These are phyloP conservation scores for Ceratocystis eucalypticola DNA, from an alignment of 2,329 filamentous ascomycete species.

Conservation along the genomic window DNA sequence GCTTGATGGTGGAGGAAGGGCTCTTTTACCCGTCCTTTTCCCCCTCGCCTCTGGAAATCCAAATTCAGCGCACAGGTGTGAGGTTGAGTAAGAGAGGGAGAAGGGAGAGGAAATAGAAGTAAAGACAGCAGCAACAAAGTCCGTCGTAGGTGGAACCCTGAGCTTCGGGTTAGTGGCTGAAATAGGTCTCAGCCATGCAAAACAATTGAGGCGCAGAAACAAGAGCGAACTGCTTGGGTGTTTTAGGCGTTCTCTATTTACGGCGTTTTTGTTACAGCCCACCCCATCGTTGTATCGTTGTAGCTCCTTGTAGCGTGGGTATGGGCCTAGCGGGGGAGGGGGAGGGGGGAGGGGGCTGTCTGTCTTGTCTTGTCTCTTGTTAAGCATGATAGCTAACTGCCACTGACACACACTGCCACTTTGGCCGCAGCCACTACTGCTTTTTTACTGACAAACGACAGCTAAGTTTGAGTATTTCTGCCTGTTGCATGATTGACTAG, in stretches of 20 bases:
- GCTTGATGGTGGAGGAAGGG: not conserved
- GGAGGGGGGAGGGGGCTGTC: no score
- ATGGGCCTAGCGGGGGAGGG: no score
- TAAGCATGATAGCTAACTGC: not conserved
- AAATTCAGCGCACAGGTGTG: not conserved
- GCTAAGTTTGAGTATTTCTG: not conserved
- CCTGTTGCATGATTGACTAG: not conserved
- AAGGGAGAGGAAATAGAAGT: not conserved
- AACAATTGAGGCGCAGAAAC: not conserved
- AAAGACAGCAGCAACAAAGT: not conserved
- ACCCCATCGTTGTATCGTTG: not conserved
- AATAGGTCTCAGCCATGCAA: conserved; percentile 2
- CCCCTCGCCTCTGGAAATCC: not conserved
- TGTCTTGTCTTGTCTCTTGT: not conserved
- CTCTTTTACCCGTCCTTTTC: not conserved
- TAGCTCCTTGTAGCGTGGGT: no score
- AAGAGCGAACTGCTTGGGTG: conserved; percentile 3
- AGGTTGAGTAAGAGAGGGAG: not conserved
- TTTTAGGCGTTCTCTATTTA: conserved; percentile 8
- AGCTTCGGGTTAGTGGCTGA: not conserved
- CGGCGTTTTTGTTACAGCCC: not conserved
- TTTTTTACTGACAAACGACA: not conserved
- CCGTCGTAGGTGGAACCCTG: not conserved
- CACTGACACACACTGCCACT: no score
- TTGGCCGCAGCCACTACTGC: not conserved